Conservation (phyloP, 1,284 basidiomycete genomes). For the Somion occarium region DNA sequence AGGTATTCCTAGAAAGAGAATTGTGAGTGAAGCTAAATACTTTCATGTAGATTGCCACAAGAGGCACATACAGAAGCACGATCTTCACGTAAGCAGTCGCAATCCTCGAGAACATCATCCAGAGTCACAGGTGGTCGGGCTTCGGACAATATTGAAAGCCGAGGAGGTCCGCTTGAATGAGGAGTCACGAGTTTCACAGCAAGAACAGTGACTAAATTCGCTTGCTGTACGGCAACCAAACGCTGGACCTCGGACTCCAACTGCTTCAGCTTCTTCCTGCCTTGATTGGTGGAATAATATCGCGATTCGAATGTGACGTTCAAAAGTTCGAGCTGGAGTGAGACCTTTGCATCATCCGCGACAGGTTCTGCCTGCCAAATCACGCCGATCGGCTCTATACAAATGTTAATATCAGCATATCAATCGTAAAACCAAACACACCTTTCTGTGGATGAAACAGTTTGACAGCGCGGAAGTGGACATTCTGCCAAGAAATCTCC, state of each 20-base stretch:
- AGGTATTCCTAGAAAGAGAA: slow-evolving; percentile 57
- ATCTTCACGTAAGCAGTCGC: slow-evolving; percentile 59
- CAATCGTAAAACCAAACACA: slow-evolving; percentile 31
- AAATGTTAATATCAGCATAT: neutral
- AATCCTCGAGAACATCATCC: slow-evolving; percentile 65
- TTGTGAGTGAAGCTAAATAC: neutral
- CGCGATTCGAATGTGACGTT: slow-evolving; percentile 57
- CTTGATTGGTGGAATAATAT: slow-evolving; percentile 65
- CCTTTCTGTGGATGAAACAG: slow-evolving; percentile 65
- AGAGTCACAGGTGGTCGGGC: slow-evolving; percentile 59
- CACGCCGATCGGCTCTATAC: slow-evolving; percentile 54
- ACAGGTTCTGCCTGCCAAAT: slow-evolving; percentile 70
- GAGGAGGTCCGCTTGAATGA: slow-evolving; percentile 42
- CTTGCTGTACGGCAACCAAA: slow-evolving; percentile 52
- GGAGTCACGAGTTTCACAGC: slow-evolving; percentile 59
- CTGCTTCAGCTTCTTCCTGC: slow-evolving; percentile 61
- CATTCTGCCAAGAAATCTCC: slow-evolving; percentile 53
- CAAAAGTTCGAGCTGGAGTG: slow-evolving; percentile 61
- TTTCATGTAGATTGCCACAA: slow-evolving; percentile 16
- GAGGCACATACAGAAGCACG: no score
- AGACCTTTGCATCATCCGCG: slow-evolving; percentile 52
- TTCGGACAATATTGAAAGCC: slow-evolving; percentile 61
- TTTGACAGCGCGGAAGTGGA: slow-evolving; percentile 59
- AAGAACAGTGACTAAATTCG: slow-evolving; percentile 56
- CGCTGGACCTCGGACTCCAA: slow-evolving; percentile 61